These are phyloP conservation scores for Phytophthora fragariaefolia DNA, from an alignment of 352 stramenopile species.

Conservation along the genomic window DNA sequence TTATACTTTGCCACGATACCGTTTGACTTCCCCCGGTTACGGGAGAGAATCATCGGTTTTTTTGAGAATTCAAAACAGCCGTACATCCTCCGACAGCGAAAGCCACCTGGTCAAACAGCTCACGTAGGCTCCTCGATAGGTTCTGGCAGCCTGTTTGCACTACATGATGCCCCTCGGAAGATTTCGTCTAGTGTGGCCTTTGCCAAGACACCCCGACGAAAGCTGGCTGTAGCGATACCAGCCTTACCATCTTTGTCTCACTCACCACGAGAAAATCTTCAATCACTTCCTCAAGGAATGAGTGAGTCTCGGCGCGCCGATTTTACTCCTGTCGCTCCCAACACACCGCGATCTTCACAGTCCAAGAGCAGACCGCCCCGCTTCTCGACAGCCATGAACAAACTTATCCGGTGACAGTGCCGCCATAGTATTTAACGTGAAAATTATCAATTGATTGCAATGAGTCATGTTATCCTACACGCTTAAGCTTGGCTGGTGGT, in stretches of 20 bases:
- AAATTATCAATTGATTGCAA: background rate
- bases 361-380: slow-evolving; percentile 55
- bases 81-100: slow-evolving; percentile 65
- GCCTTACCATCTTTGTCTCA: slow-evolving; percentile 33
- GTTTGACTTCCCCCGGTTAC: slow-evolving; percentile 64
- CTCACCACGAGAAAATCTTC: slow-evolving; percentile 20
- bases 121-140: slow-evolving; percentile 48
- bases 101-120: slow-evolving; percentile 27
- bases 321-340: slow-evolving; percentile 35
- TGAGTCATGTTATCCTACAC: slow-evolving; percentile 25
- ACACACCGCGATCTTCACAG: slow-evolving; percentile 51
- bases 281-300: slow-evolving; percentile 18
- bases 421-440: background rate
- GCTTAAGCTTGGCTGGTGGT: slow-evolving; percentile 48
- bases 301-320: slow-evolving; percentile 37
- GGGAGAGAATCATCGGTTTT: slow-evolving; percentile 57
- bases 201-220: slow-evolving; percentile 45
- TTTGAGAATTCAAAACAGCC: slow-evolving; percentile 63
- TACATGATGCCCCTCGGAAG: slow-evolving; percentile 46
- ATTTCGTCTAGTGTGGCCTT: slow-evolving; percentile 47
- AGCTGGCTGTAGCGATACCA: slow-evolving; percentile 34
- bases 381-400: slow-evolving; percentile 49
- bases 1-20: slow-evolving; percentile 70
- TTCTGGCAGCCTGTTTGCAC: slow-evolving; percentile 43
- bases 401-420: slow-evolving; percentile 46